Percentiles rank a stretch among this genome's conserved stretches.
Conservation (phyloP, 2,329 filamentous ascomycete species). For the Hymenoscyphus albidus region DNA sequence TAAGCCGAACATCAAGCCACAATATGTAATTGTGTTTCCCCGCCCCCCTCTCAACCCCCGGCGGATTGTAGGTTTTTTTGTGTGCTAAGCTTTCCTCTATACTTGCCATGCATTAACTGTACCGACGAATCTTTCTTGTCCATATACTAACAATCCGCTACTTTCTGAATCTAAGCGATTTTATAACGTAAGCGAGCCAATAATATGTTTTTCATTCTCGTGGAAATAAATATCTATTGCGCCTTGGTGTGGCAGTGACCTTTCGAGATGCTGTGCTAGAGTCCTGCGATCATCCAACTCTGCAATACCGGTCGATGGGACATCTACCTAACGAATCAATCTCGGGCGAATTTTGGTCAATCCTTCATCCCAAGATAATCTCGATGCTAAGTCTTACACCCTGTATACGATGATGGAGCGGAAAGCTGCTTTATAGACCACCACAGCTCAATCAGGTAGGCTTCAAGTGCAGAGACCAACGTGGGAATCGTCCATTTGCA, state of each 20-base stretch:
- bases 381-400: not conserved
- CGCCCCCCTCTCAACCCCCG: not conserved
- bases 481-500: not conserved
- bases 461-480: not conserved
- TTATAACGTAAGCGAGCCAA: not conserved
- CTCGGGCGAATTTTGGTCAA: slow-evolving; percentile 7
- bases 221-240: not conserved
- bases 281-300: slow-evolving; percentile 38
- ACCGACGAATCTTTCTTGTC: not conserved
- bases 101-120: not conserved
- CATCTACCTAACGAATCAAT: slow-evolving; percentile 39
- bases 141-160: not conserved
- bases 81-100: not conserved
- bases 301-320: slow-evolving; percentile 44
- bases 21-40: not conserved
- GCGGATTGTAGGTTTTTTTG: not conserved
- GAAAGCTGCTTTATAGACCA: not conserved
- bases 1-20: not conserved
- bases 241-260: not conserved
- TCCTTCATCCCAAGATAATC: not conserved
- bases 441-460: not conserved
- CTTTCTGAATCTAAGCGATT: not conserved
- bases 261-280: slow-evolving; percentile 20
- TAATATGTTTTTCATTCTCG: not conserved
- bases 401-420: not conserved